A percentile compares a stretch with the other conserved stretches of the same genome.
Evolutionary conservation across 1,284 basidiomycete genomes (phyloP).

Genomic region (Austropuccinia psidii): DNA sequence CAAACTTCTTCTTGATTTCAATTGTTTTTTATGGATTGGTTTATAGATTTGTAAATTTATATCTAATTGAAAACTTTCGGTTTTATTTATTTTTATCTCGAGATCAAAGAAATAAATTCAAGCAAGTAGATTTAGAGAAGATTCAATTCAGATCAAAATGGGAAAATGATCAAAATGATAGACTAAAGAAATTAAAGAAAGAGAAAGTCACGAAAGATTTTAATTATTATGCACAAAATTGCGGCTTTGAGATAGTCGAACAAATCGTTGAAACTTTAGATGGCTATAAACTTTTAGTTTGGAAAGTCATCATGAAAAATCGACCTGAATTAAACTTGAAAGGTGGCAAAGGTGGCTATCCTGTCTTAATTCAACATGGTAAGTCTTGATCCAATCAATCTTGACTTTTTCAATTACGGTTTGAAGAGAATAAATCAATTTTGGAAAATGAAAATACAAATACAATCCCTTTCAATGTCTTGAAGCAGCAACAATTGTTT

Average conservation of each 20-base stretch:
- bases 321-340: conserved; percentile 46
- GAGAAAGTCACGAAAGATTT: conserved; percentile 55
- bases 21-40: conserved; percentile 49
- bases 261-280: conserved; percentile 57
- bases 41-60: conserved; percentile 31
- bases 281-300: conserved; percentile 55
- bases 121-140: conserved; percentile 39
- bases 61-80: conserved; percentile 5
- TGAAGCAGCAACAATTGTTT: background rate
- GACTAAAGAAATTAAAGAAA: conserved; percentile 51
- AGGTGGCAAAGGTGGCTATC: conserved; percentile 54
- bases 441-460: too few species aligned
- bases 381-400: background rate
- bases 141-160: background rate
- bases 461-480: too few species aligned
- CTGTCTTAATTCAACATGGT: conserved; percentile 58
- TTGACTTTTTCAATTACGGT: background rate
- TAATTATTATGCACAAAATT: conserved; percentile 54
- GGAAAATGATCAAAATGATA: conserved; percentile 45
- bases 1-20: conserved; percentile 53
- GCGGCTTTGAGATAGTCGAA: conserved; percentile 57
- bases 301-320: conserved; percentile 54
- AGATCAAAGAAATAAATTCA: conserved; percentile 16
- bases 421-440: too few species aligned
- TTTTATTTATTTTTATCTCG: background rate